Base-by-base conservation (phyloP, 179 eudicot genomes). In the Heliamphora pulchella region DNA sequence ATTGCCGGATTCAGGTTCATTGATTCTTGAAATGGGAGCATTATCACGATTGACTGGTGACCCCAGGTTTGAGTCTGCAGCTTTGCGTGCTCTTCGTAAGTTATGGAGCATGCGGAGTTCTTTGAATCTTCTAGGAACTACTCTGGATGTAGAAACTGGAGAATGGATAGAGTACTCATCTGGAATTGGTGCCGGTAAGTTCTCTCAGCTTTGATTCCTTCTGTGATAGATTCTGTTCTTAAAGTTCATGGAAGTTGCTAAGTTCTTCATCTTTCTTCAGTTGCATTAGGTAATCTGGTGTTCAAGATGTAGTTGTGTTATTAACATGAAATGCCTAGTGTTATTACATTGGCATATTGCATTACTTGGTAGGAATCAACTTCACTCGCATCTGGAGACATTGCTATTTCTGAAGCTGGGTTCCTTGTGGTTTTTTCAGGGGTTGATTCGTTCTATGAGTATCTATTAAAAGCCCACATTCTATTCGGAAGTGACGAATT, bases 101-200 rank as follows among this genome's bases (percentile, higher is more conserved):
- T 85, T 95, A 80, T 95, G 98, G 98, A 91, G 97, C 85, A 93
- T 95, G 94, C 86, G 98, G 79, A 95, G 98, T 83, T 86, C 98
- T 66, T 81, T 95, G 86, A 93, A 95, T 90, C 92, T 95, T 79
- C 78, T 95, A n/a, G 98, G 98, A 76, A 91, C 95, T 74, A 95
- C 97, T 80, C 89, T 95, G 81, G 97, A 95, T 87, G 97, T 95
- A 79, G 83, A 67, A 82, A 91, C 88, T 82, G 98, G 98, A 78
- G 86, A 90, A 77, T 95, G 98, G 98, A 86, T 93, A 73, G 98
- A 92, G 83, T 86, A 86, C 86, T 95, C 98, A 51, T 87, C 97
- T 66, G 98, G 98, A 59, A 95, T 95, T 71, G 98, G 98, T 5
- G 98, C 97, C 81, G 98, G 98, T 93, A 89, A 79, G 80, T 83